phyloP scores from a whole-genome alignment of 2,329 filamentous ascomycete genomes.

The Phialophora tarda region DNA sequence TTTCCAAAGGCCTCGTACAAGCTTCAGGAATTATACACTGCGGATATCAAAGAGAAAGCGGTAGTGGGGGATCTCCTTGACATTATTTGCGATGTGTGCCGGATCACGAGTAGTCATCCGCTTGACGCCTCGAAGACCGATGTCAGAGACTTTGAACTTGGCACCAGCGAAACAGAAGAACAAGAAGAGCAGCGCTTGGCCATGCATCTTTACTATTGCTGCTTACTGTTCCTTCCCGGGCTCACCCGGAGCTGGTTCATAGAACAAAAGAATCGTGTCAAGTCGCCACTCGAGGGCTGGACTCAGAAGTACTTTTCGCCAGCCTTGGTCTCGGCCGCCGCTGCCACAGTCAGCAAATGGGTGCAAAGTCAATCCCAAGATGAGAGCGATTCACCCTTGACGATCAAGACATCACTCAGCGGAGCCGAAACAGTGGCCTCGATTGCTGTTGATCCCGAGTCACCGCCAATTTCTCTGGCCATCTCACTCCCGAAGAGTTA shows the following conservation, averaged over 20 bases:
- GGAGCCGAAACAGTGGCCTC: slow-evolving; percentile 79
- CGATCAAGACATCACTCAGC: slow-evolving; percentile 72
- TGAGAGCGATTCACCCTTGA: slow-evolving; percentile 60
- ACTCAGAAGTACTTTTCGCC: slow-evolving; percentile 71
- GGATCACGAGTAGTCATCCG: slow-evolving; percentile 74
- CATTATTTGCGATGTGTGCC: slow-evolving; percentile 83
- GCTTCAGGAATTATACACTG: slow-evolving; percentile 79
- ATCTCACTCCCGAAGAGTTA: slow-evolving; percentile 81
- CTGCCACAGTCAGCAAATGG: slow-evolving; percentile 50
- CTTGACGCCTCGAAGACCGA: slow-evolving; percentile 74
- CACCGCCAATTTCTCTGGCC: slow-evolving; percentile 79
- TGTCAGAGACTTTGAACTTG: slow-evolving; percentile 65
- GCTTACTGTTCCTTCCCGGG: slow-evolving; percentile 75
- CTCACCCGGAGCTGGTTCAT: slow-evolving; percentile 86
- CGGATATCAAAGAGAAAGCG: slow-evolving; percentile 76
- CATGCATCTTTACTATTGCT: slow-evolving; percentile 83
- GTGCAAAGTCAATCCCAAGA: slow-evolving; percentile 49
- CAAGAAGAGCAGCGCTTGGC: slow-evolving; percentile 82
- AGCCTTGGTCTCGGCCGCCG: slow-evolving; percentile 48
- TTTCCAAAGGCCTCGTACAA: slow-evolving; percentile 79
- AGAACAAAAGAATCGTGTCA: slow-evolving; percentile 77
- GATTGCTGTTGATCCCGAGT: slow-evolving; percentile 86
- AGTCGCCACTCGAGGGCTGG: slow-evolving; percentile 80
- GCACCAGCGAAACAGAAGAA: slow-evolving; percentile 63
- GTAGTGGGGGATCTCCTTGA: slow-evolving; percentile 69